These are phyloP conservation scores for Pichia eremophila DNA, from an alignment of 805 yeast genomes.

Conservation along the genomic window DNA sequence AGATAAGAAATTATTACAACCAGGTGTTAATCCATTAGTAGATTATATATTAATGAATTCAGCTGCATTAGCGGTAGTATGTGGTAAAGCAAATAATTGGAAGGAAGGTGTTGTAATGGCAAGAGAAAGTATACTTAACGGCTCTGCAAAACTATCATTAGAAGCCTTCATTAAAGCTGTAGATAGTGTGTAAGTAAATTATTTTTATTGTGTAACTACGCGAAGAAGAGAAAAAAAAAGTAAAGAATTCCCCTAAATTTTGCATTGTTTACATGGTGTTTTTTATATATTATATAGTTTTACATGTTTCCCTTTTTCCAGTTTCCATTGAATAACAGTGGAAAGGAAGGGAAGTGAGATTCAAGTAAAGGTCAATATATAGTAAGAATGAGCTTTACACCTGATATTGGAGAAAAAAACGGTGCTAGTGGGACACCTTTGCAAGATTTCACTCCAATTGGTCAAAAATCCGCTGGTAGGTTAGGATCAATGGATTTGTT, in stretches of 20 bases:
- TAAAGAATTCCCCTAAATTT: no score
- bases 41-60: slow-evolving; percentile 90
- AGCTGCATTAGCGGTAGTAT: slow-evolving; percentile 75
- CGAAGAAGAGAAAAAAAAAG: not conserved
- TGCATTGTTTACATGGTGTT: no score
- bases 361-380: no score
- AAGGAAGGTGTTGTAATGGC: slow-evolving; percentile 71
- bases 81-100: slow-evolving; percentile 64
- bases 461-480: slow-evolving; percentile 4
- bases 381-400: not conserved
- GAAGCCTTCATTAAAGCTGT: slow-evolving; percentile 40
- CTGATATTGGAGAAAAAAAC: not conserved
- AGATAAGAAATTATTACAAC: slow-evolving; percentile 22
- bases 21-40: slow-evolving; percentile 53
- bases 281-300: no score
- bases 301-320: no score
- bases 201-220: not conserved
- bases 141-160: slow-evolving; percentile 56
- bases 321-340: no score
- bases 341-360: no score
- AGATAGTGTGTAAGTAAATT: slow-evolving; percentile 3
- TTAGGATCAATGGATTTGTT: not conserved
- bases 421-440: not conserved
- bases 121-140: slow-evolving; percentile 52
- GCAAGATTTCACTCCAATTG: slow-evolving; percentile 11